Evolutionary conservation across 306 rosid species (phyloP).

Genomic region (Dalbergia cultrata): DNA sequence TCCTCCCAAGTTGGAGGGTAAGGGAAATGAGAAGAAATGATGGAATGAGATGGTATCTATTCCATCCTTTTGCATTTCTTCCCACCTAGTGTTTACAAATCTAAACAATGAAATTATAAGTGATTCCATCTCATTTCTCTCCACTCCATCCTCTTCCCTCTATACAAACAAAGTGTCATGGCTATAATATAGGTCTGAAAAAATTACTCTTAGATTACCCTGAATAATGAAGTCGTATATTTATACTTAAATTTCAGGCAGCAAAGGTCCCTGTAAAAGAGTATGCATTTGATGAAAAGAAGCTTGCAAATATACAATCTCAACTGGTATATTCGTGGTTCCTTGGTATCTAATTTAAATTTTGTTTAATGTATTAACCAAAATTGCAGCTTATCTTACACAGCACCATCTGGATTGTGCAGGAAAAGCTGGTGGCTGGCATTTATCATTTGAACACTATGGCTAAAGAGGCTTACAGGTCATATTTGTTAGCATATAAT

Average conservation of each 20-base stretch:
- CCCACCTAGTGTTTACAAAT: no score
- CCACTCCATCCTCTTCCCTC: no score
- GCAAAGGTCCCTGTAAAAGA: slow-evolving; percentile 93
- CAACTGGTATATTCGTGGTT: slow-evolving; percentile 70
- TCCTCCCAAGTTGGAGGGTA: no score
- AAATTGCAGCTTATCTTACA: slow-evolving; percentile 13
- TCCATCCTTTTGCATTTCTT: no score
- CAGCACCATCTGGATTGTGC: slow-evolving; percentile 45
- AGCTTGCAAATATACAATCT: slow-evolving; percentile 84
- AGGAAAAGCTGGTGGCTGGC: slow-evolving; percentile 83
- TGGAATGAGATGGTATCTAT: no score
- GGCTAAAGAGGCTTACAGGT: slow-evolving; percentile 92
- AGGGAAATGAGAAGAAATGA: no score
- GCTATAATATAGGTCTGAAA: background rate
- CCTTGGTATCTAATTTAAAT: slow-evolving; percentile 16
- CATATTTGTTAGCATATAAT: slow-evolving; percentile 84
- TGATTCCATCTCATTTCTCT: no score
- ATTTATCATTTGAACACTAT: slow-evolving; percentile 76
- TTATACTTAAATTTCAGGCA: slow-evolving; percentile 60
- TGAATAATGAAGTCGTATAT: slow-evolving; percentile 2
- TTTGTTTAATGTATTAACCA: background rate
- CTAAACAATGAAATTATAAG: no score
- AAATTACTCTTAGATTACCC: slow-evolving; percentile 21
- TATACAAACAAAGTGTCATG: background rate
- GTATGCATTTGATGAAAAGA: slow-evolving; percentile 70